These are phyloP conservation scores for Brassica rapa DNA, from an alignment of 345 rosid species.

Conservation along the genomic window DNA sequence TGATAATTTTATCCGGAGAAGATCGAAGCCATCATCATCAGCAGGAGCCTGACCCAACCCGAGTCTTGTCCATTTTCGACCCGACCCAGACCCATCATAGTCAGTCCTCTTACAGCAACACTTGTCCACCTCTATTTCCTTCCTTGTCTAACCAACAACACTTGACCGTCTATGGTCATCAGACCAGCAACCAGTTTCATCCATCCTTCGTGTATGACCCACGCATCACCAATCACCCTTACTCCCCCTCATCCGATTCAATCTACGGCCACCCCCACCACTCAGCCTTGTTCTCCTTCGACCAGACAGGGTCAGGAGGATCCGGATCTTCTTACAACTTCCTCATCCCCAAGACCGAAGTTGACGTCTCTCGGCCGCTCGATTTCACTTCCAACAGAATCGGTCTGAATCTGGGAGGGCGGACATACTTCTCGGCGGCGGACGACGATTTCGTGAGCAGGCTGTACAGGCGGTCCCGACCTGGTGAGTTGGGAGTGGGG, in stretches of 20 bases:
- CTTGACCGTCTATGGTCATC: conserved; percentile 32
- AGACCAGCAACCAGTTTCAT: conserved; percentile 43
- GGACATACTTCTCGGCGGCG: conserved; percentile 88
- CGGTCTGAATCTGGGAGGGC: conserved; percentile 86
- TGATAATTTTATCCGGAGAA: conserved; percentile 46
- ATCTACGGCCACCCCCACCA: conserved; percentile 39
- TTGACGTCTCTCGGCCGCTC: conserved; percentile 49
- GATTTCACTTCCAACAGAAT: conserved; percentile 63
- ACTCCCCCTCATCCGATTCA: conserved; percentile 41
- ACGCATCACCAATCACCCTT: conserved; percentile 39
- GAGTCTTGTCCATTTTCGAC: conserved; percentile 50
- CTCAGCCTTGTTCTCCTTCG: conserved; percentile 49
- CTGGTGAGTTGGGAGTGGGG: conserved; percentile 54
- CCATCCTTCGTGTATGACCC: conserved; percentile 53
- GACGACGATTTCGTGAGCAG: conserved; percentile 91
- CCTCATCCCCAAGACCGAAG: conserved; percentile 73
- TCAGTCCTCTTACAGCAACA: conserved; percentile 30
- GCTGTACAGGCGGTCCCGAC: conserved; percentile 76
- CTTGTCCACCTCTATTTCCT: conserved; percentile 36
- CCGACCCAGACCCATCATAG: conserved; percentile 19
- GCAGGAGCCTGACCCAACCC: conserved; percentile 52
- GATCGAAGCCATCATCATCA: conserved; percentile 45
- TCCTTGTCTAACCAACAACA: conserved; percentile 32
- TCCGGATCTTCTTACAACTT: conserved; percentile 29
- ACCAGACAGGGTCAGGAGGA: conserved; percentile 19